A percentile compares a stretch with the other conserved stretches of the same genome.
phyloP scores from a whole-genome alignment of 805 yeast species.

The Candida sonorensis region DNA sequence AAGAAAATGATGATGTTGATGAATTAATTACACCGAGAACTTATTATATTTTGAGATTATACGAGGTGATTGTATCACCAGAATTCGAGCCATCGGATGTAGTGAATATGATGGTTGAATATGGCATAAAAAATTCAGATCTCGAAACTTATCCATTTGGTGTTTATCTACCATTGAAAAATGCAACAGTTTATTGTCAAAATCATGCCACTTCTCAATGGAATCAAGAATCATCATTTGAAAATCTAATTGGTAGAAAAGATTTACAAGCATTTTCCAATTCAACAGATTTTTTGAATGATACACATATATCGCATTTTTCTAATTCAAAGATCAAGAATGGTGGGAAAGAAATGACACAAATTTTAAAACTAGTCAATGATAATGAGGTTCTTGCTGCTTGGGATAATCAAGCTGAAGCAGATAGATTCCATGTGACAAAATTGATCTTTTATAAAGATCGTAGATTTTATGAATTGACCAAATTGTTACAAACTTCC shows the following conservation, averaged over 20 bases:
- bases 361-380: constrained; percentile 31
- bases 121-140: constrained; percentile 41
- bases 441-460: constrained; percentile 70
- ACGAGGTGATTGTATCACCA: constrained; percentile 54
- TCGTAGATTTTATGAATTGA: constrained; percentile 70
- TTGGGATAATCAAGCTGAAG: constrained; percentile 68
- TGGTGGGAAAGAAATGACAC: constrained; percentile 33
- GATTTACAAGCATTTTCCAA: constrained; percentile 39
- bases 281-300: constrained; percentile 3
- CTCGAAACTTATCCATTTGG: constrained; percentile 74
- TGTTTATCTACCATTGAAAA: constrained; percentile 58
- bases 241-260: constrained; percentile 57
- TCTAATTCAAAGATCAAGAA: constrained; percentile 4
- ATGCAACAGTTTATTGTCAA: constrained; percentile 48
- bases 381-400: constrained; percentile 45
- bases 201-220: constrained; percentile 43
- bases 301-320: constrained; percentile 2
- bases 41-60: constrained; percentile 47
- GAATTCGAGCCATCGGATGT: constrained; percentile 46
- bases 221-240: constrained; percentile 27
- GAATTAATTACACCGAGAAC: constrained; percentile 61
- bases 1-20: constrained; percentile 54
- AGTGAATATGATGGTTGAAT: constrained; percentile 54
- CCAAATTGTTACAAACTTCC: constrained; percentile 64
- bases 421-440: constrained; percentile 61